phyloP scores from a whole-genome alignment of 768 basidiomycete species.

The Termitomyces sp. region DNA sequence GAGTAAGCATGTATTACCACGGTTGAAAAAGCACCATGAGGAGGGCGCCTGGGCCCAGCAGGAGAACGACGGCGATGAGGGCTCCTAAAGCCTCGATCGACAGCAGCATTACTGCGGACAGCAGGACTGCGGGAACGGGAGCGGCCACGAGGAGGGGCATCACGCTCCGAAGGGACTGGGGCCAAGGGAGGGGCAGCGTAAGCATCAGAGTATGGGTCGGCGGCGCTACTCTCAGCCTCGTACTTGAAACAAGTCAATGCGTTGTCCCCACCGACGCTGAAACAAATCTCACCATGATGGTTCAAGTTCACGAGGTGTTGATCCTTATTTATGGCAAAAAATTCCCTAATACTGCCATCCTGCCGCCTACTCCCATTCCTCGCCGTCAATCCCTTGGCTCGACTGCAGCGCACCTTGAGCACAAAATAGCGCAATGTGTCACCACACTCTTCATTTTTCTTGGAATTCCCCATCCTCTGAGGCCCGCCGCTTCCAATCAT shows the following conservation, averaged over 20 bases:
- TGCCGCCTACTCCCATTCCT: conserved; percentile 1
- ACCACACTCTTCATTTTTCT: background rate
- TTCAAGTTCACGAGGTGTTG: conserved; percentile 45
- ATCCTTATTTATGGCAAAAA: conserved; percentile 31
- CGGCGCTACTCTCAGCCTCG: conserved; percentile 51
- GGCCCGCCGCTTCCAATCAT: background rate
- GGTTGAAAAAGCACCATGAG: conserved; percentile 39
- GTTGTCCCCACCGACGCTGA: background rate
- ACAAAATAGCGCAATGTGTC: no score
- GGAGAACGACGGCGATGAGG: conserved; percentile 59
- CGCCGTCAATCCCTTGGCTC: background rate
- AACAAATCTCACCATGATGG: conserved; percentile 60
- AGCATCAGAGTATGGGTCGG: conserved; percentile 80
- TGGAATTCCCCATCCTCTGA: background rate
- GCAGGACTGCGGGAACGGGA: conserved; percentile 71
- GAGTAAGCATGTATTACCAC: conserved; percentile 25
- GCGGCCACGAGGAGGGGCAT: conserved; percentile 54
- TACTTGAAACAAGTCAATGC: conserved; percentile 39
- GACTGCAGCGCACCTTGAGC: background rate
- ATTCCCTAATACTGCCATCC: conserved; percentile 15
- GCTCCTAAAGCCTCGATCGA: conserved; percentile 45
- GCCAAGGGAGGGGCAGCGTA: conserved; percentile 62
- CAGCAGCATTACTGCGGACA: conserved; percentile 34
- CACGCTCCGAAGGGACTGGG: conserved; percentile 47
- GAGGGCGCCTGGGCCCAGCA: conserved; percentile 53